Conservation (phyloP, 176 grass and related monocot species). For the Oryza rufipogon region DNA sequence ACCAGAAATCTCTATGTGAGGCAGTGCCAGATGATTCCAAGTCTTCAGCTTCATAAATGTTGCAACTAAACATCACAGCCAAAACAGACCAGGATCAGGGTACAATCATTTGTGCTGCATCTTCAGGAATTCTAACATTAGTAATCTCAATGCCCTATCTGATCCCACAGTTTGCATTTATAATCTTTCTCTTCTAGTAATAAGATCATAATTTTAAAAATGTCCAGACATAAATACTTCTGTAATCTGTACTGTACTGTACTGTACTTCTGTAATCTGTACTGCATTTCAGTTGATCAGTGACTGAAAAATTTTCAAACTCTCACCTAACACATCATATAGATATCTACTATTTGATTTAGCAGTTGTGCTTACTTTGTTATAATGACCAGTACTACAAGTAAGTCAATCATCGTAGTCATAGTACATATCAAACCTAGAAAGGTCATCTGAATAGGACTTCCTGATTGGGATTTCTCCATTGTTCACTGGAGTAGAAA, state of each 20-base stretch:
- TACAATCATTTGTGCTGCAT: neutral
- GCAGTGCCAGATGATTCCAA: neutral
- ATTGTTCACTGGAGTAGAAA: constrained; percentile 24
- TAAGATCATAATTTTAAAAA: neutral
- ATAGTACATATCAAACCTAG: constrained; percentile 2
- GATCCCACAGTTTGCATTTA: neutral
- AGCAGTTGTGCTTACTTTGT: constrained; percentile 3
- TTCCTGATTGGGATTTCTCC: neutral
- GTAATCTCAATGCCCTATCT: neutral
- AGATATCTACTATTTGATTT: constrained; percentile 1
- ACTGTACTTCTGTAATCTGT: neutral
- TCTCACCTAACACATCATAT: constrained; percentile 30
- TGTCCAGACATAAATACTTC: no score
- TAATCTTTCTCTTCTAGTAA: constrained; percentile 17
- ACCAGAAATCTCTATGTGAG: constrained; percentile 11
- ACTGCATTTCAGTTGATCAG: neutral
- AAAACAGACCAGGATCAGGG: neutral
- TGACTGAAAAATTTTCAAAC: neutral
- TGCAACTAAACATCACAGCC: constrained; percentile 8
- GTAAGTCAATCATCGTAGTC: constrained; percentile 15
- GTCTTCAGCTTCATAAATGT: constrained; percentile 35
- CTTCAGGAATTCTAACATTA: neutral
- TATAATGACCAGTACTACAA: constrained; percentile 7
- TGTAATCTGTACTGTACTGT: neutral
- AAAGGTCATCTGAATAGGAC: constrained; percentile 22